These are phyloP conservation scores for Collybia mongolica DNA, from an alignment of 768 basidiomycete genomes.

Conservation along the genomic window DNA sequence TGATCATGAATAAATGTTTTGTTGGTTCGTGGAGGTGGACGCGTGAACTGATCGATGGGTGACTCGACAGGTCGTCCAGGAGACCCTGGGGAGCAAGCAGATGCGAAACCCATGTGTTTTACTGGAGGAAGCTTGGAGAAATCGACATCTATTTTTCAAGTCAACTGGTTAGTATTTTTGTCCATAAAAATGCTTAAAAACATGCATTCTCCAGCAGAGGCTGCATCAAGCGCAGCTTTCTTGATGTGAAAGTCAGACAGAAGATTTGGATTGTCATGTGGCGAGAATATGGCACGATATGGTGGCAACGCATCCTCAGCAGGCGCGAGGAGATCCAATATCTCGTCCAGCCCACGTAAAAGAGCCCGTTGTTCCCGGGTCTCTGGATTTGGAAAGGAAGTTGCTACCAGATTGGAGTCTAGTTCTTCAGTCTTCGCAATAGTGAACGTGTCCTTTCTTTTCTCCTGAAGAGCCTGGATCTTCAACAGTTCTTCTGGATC, in stretches of 20 bases:
- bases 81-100: conserved; percentile 28
- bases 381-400: conserved; percentile 21
- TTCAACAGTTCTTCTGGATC: conserved; percentile 37
- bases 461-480: conserved; percentile 34
- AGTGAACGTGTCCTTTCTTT: conserved; percentile 38
- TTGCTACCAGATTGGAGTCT: conserved; percentile 16
- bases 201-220: conserved; percentile 27
- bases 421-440: conserved; percentile 33
- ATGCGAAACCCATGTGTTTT: conserved; percentile 20
- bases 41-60: conserved; percentile 20
- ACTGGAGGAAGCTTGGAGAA: conserved; percentile 13
- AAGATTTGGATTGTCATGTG: conserved; percentile 35
- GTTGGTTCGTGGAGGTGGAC: conserved; percentile 15
- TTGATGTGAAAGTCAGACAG: conserved; percentile 31
- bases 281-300: conserved; percentile 40
- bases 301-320: conserved; percentile 36
- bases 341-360: conserved; percentile 20
- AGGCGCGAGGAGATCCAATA: conserved; percentile 31
- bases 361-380: conserved; percentile 18
- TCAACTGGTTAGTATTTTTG: neutral
- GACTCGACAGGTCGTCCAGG: conserved; percentile 21
- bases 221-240: conserved; percentile 29
- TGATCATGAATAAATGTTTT: conserved; percentile 46
- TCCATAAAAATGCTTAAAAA: neutral
- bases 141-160: conserved; percentile 17